A percentile compares a stretch with the other conserved stretches of the same genome.
These are phyloP conservation scores for Nakazawaea sp. DNA, from an alignment of 805 yeast species.

Conservation along the genomic window DNA sequence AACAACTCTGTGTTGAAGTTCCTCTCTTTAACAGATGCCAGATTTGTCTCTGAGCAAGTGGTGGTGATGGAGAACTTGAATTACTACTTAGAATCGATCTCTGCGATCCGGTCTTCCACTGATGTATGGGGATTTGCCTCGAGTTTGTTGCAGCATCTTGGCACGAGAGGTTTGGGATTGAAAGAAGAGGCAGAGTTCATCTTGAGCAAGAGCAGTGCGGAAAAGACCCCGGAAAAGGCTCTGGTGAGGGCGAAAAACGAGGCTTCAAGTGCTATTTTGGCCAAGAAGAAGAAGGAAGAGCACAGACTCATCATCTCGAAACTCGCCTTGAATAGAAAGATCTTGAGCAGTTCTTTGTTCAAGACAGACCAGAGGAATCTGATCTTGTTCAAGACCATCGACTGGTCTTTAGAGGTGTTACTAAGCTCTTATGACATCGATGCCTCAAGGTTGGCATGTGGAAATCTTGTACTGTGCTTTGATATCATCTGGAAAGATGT, in stretches of 20 bases:
- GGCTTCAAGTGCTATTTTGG: constrained; percentile 21
- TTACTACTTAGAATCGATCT: constrained; percentile 39
- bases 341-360: constrained; percentile 33
- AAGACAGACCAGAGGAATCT: constrained; percentile 19
- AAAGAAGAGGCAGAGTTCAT: constrained; percentile 23
- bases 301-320: constrained; percentile 51
- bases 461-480: constrained; percentile 35
- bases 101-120: constrained; percentile 28
- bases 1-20: constrained; percentile 32
- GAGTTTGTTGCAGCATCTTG: constrained; percentile 44
- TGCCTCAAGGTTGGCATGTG: constrained; percentile 56
- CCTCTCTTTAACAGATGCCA: constrained; percentile 37
- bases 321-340: constrained; percentile 53
- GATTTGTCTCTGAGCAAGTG: constrained; percentile 56
- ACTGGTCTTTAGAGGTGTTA: constrained; percentile 55
- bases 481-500: constrained; percentile 28
- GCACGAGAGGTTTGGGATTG: constrained; percentile 48
- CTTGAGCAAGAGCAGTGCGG: neutral
- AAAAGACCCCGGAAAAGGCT: neutral
- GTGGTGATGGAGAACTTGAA: constrained; percentile 54
- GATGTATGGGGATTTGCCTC: constrained; percentile 35
- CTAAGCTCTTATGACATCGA: constrained; percentile 46
- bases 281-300: constrained; percentile 38
- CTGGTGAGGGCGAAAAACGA: constrained; percentile 2
- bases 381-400: constrained; percentile 19